A percentile compares a stretch with the other conserved stretches of the same genome.
These are phyloP conservation scores for Pelargonium myrrhifolium DNA, from an alignment of 441 rosid genomes.

Conservation along the genomic window DNA sequence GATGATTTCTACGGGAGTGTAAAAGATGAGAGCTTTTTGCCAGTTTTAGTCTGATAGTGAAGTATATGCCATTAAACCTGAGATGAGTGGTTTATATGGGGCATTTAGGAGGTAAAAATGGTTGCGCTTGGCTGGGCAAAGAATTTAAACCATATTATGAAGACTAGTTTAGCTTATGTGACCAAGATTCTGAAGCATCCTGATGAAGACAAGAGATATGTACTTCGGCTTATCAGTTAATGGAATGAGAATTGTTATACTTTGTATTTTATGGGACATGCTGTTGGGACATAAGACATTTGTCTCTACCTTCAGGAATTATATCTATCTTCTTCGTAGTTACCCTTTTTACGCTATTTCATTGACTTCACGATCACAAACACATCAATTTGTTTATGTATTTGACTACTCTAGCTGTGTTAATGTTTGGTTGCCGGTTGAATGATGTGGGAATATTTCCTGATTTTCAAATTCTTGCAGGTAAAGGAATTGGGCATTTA, in stretches of 20 bases:
- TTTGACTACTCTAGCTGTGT: not conserved
- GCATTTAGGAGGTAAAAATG: too few species aligned
- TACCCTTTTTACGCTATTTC: not conserved
- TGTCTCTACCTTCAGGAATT: not conserved
- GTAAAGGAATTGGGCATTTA: constrained; percentile 86
- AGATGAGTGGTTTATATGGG: too few species aligned
- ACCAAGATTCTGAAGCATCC: too few species aligned
- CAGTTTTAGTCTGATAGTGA: too few species aligned
- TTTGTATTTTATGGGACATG: not conserved
- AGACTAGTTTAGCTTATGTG: too few species aligned
- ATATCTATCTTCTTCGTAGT: not conserved
- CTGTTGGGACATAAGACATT: not conserved
- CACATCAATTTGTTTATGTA: too few species aligned
- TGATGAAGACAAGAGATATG: not conserved
- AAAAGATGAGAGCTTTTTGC: too few species aligned
- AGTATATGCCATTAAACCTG: too few species aligned
- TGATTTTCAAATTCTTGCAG: constrained; percentile 28
- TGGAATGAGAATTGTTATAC: not conserved
- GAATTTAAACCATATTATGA: too few species aligned
- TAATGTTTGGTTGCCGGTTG: not conserved
- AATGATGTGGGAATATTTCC: not conserved
- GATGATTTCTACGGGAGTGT: too few species aligned
- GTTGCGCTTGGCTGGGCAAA: too few species aligned
- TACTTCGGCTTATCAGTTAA: not conserved
- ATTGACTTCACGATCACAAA: not conserved